Percentiles rank a stretch among this genome's conserved stretches.
Evolutionary conservation across 768 basidiomycete genomes (phyloP).

Genomic region (Russula earlei): DNA sequence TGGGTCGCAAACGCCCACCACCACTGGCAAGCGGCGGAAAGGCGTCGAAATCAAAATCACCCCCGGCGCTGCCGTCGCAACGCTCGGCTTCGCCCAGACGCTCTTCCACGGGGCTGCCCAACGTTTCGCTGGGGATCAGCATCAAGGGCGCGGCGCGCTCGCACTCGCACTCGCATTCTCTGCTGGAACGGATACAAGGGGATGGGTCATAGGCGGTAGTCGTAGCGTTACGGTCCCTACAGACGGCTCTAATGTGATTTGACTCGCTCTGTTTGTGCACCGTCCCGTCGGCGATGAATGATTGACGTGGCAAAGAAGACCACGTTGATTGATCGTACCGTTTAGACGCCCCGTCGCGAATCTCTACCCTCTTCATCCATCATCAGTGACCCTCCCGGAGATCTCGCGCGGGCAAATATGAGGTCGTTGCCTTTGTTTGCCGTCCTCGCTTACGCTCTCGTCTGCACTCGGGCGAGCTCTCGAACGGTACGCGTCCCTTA

Average conservation of each 20-base stretch:
- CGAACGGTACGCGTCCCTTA: background rate
- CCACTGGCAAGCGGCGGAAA: background rate
- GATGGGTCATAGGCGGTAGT: background rate
- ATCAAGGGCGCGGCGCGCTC: slow-evolving; percentile 18
- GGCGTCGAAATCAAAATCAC: background rate
- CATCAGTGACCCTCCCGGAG: no score
- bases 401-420: background rate
- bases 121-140: slow-evolving; percentile 3
- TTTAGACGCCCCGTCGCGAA: no score
- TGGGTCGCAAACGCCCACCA: background rate
- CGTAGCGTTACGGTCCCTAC: no score
- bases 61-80: background rate
- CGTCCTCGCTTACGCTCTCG: background rate
- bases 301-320: background rate
- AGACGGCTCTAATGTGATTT: no score
- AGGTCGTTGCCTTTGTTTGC: background rate
- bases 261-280: background rate
- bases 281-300: background rate
- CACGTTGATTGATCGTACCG: no score
- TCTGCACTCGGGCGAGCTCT: background rate
- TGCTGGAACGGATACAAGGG: slow-evolving; percentile 15
- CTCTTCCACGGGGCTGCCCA: background rate
- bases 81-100: background rate
- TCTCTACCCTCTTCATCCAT: no score
- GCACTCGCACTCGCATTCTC: slow-evolving; percentile 6